Evolutionary conservation across 768 basidiomycete species (phyloP).

Genomic region (Dioszegia aurantiaca): DNA sequence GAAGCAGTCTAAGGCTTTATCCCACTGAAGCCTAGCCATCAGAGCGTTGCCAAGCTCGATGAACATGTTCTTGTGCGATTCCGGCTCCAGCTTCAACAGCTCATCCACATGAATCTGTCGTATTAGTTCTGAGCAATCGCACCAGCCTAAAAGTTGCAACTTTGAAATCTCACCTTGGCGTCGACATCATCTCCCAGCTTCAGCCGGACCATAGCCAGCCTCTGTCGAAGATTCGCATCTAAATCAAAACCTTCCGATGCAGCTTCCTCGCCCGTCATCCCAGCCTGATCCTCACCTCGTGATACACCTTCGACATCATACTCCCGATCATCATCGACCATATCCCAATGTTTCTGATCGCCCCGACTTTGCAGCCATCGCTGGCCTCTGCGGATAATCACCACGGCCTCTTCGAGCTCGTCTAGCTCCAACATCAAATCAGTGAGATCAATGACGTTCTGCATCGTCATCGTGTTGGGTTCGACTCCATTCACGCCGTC

Average conservation of each 20-base stretch:
- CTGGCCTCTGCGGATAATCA: slow-evolving; percentile 69
- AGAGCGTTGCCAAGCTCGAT: slow-evolving; percentile 81
- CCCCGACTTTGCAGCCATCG: slow-evolving; percentile 87
- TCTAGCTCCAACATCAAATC: slow-evolving; percentile 75
- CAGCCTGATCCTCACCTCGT: slow-evolving; percentile 20
- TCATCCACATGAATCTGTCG: slow-evolving; percentile 71
- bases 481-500: slow-evolving; percentile 11
- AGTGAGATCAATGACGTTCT: slow-evolving; percentile 68
- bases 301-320: slow-evolving; percentile 59
- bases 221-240: slow-evolving; percentile 75
- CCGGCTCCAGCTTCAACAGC: slow-evolving; percentile 67
- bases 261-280: slow-evolving; percentile 55
- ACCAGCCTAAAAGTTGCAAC: neutral
- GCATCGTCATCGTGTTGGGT: slow-evolving; percentile 33
- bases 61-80: slow-evolving; percentile 75
- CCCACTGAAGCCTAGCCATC: slow-evolving; percentile 70
- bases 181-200: slow-evolving; percentile 75
- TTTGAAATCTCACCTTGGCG: slow-evolving; percentile 62
- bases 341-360: slow-evolving; percentile 73
- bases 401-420: slow-evolving; percentile 66
- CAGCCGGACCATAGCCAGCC: slow-evolving; percentile 77
- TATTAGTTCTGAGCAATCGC: neutral
- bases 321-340: slow-evolving; percentile 81
- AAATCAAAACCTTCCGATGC: slow-evolving; percentile 63
- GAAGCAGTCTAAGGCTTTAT: slow-evolving; percentile 75